Conservation (phyloP, 2,329 filamentous ascomycete species). For the Tolypocladium pustulatum region DNA sequence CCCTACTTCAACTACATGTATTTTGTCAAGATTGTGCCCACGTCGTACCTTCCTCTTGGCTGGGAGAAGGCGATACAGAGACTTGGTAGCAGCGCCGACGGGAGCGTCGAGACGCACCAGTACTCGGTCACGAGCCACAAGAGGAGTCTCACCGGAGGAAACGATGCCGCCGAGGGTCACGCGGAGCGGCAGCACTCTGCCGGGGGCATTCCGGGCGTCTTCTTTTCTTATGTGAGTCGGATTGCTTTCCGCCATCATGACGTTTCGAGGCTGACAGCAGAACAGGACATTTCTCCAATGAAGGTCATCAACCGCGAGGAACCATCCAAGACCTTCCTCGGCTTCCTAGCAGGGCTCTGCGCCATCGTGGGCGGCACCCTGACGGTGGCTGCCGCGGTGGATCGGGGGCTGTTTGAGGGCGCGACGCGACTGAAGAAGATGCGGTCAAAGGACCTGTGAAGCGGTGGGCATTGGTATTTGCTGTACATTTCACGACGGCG, state of each 20-base stretch:
- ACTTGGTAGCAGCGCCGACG: conserved; percentile 43
- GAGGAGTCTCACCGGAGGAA: conserved; percentile 73
- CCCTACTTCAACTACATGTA: conserved; percentile 96
- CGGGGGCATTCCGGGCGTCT: conserved; percentile 92
- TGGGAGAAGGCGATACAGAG: conserved; percentile 55
- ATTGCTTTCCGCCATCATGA: no score
- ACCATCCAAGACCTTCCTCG: conserved; percentile 76
- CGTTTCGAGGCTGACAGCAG: neutral
- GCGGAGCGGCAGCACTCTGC: conserved; percentile 82
- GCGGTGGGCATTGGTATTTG: neutral
- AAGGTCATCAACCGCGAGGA: conserved; percentile 97
- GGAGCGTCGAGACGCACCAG: conserved; percentile 93
- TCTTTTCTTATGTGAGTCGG: conserved; percentile 83
- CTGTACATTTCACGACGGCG: neutral
- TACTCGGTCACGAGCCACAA: conserved; percentile 97
- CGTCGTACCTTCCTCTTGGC: conserved; percentile 84
- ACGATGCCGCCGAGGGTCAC: conserved; percentile 78
- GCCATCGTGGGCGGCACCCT: conserved; percentile 90
- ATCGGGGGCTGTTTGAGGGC: conserved; percentile 87
- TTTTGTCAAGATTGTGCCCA: conserved; percentile 96
- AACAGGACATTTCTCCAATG: conserved; percentile 94
- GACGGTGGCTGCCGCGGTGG: conserved; percentile 88
- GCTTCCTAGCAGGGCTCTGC: conserved; percentile 88
- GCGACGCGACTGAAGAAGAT: conserved; percentile 78
- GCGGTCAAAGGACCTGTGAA: conserved; percentile 50